Conservation (phyloP, 2,329 filamentous ascomycete species). For the Phaeosphaeria sp. region DNA sequence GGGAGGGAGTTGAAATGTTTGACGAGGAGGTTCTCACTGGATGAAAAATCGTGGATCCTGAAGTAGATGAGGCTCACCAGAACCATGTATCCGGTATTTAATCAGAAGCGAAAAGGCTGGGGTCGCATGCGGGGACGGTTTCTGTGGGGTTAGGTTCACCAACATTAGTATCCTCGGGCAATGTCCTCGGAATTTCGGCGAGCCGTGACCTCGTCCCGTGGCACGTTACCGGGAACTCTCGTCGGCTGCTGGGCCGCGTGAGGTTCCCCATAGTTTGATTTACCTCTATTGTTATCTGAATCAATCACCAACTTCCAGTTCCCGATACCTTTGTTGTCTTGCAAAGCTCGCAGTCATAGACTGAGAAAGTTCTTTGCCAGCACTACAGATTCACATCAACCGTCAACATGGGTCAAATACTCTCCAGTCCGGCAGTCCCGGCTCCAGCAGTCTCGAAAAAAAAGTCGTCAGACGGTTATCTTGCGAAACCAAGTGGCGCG, state of each 20-base stretch:
- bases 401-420: background rate
- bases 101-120: background rate
- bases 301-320: background rate
- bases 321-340: background rate
- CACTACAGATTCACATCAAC: no score
- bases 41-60: background rate
- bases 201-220: background rate
- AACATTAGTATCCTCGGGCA: background rate
- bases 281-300: no score
- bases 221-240: no score
- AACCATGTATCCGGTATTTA: background rate
- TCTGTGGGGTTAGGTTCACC: background rate
- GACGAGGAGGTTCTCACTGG: background rate
- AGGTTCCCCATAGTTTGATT: no score
- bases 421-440: background rate
- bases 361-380: no score
- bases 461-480: conserved; percentile 10
- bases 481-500: conserved; percentile 43
- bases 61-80: background rate
- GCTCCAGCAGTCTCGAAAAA: background rate
- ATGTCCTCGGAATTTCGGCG: background rate
- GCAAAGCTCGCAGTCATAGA: no score
- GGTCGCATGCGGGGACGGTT: background rate
- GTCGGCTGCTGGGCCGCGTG: no score
- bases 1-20: background rate